These are phyloP conservation scores for Nicotiana attenuata DNA, from an alignment of 257 asterid genomes.

Conservation along the genomic window DNA sequence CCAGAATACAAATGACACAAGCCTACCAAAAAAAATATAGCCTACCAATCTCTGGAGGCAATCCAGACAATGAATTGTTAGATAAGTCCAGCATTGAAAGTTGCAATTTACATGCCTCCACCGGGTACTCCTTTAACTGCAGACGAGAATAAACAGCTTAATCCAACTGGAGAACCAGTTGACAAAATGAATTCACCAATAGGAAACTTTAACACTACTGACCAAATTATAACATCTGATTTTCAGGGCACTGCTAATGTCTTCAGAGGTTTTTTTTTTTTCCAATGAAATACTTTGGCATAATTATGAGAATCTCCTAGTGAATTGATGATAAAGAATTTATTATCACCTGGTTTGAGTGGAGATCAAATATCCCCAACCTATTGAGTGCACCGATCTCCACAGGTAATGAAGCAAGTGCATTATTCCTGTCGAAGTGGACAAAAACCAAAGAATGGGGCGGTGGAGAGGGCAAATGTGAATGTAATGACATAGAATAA, in stretches of 20 bases:
- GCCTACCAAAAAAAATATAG: constrained; percentile 41
- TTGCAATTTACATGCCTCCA: constrained; percentile 79
- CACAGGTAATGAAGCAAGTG: constrained; percentile 60
- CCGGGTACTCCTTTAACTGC: constrained; percentile 90
- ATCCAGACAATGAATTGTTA: constrained; percentile 82
- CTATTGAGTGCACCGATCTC: constrained; percentile 73
- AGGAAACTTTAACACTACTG: constrained; percentile 4
- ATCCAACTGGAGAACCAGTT: constrained; percentile 9
- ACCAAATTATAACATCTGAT: not conserved
- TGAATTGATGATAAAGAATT: constrained; percentile 11
- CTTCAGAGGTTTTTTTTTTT: not conserved
- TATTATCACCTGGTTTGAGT: constrained; percentile 75
- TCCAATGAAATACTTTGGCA: not conserved
- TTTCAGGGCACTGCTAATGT: not conserved
- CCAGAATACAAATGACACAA: not conserved
- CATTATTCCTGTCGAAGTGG: constrained; percentile 53
- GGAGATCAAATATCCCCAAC: constrained; percentile 92
- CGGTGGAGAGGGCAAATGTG: not conserved
- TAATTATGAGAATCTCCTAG: constrained; percentile 8
- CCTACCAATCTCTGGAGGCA: constrained; percentile 92
- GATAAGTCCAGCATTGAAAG: constrained; percentile 88
- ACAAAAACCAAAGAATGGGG: constrained; percentile 15
- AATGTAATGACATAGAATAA: constrained; percentile 6
- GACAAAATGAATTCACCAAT: constrained; percentile 13
- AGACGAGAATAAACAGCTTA: constrained; percentile 16